Evolutionary conservation across 805 yeast genomes (phyloP), one percentile per base, ranked within the genome.

Genomic region (Myxozyma vanderwaltii): DNA sequence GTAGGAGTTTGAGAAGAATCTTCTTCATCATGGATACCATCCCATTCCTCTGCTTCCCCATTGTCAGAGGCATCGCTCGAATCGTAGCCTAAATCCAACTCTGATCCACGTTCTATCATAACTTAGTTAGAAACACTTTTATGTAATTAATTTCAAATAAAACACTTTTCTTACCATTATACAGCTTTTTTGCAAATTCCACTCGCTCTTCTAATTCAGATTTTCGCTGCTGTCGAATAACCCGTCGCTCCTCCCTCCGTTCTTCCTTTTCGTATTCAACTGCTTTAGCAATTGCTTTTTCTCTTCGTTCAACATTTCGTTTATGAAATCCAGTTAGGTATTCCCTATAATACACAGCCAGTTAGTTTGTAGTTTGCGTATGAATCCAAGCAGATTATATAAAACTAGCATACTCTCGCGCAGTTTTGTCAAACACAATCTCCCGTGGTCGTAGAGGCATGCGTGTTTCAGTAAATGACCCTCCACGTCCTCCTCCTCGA

Each of bases 311-410:
- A 17, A 92, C 72, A 72, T 92, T 92, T 70, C 99, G 82, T 75
- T 92, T 92, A 74, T 94, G 98, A 73, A 92, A 92, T 41, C 99
- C 99, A 2, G 97, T 92, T 66, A 92, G 76, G 72, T 85, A 92
- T 61, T 92, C 96, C 31, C 77, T 73, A 24, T 17, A 10, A 8
- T 26, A 21, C 43, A 31, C 13, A 26, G 29, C 39, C 45, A 47
- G 53, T 29, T 29, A 29, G 33, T 10, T 29, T 10, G 33, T 29
- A 29, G 10, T 10, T 29, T 10, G n/a, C n/a, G n/a, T n/a, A n/a
- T 38, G 15, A 29, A 24, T 3, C 23, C 13, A 29, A 38, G 17
- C 3, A 43, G 35, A 13, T 3, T 15, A 4, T 13, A 17, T 19
- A 15, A 6, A n/a, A 8, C 17, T 7, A 12, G 70, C 78, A 64